Evolutionary conservation across 805 yeast genomes (phyloP).

Genomic region (Starmerella vaccinii): DNA sequence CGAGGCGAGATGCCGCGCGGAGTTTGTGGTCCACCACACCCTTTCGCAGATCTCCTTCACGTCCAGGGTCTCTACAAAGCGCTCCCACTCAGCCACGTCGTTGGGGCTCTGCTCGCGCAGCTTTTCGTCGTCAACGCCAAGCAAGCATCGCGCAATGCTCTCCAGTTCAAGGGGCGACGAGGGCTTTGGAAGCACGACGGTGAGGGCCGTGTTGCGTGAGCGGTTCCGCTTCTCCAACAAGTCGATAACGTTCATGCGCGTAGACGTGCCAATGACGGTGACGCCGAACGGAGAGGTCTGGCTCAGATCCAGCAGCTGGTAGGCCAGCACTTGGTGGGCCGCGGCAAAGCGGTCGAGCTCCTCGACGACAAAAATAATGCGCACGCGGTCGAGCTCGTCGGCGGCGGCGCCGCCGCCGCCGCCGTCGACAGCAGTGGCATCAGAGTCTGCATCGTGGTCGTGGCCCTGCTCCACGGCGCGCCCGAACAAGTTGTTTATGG

Average conservation of each 20-base stretch:
- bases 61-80: slow-evolving; percentile 14
- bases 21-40: slow-evolving; percentile 51
- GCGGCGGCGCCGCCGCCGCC: neutral
- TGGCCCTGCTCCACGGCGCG: slow-evolving; percentile 14
- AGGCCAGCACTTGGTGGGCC: slow-evolving; percentile 69
- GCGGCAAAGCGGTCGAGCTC: slow-evolving; percentile 73
- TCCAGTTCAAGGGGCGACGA: slow-evolving; percentile 41
- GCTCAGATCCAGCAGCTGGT: slow-evolving; percentile 79
- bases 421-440: neutral
- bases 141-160: slow-evolving; percentile 36
- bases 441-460: slow-evolving; percentile 4
- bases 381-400: slow-evolving; percentile 15
- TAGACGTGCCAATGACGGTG: slow-evolving; percentile 69
- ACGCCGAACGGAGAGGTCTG: slow-evolving; percentile 63
- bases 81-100: slow-evolving; percentile 21
- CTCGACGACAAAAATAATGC: slow-evolving; percentile 65
- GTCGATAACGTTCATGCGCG: slow-evolving; percentile 67
- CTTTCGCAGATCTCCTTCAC: slow-evolving; percentile 19
- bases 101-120: slow-evolving; percentile 20
- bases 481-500: slow-evolving; percentile 26
- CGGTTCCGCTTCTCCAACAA: slow-evolving; percentile 82
- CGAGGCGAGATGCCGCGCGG: slow-evolving; percentile 37
- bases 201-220: slow-evolving; percentile 75
- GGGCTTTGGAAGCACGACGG: slow-evolving; percentile 50
- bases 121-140: slow-evolving; percentile 29